Base-by-base conservation (phyloP, 192 early-diverging fungal genomes). In the Kappamyces sp. region DNA sequence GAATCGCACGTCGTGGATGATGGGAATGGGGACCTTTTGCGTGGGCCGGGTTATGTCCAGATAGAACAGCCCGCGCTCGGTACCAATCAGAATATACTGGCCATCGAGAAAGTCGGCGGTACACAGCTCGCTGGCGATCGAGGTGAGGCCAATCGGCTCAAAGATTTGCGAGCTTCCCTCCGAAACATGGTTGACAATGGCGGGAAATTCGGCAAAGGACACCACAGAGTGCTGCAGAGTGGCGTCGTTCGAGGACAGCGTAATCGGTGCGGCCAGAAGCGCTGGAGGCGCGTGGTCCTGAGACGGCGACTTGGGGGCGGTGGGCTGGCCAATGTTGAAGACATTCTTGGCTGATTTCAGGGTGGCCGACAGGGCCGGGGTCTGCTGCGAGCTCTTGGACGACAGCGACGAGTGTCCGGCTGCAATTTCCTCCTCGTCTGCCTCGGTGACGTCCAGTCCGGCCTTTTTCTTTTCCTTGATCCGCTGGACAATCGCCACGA, bases 1-100 rank as follows among this genome's bases (percentile, higher is more conserved):
- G 71, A 84, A 84, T n/a, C 78, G 67, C 15, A 71, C 75, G 49
- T 79, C 72, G 40, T 71, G 66, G 37, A 84, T 77, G 12, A 82
- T 51, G 5, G 72, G 70, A 8, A 84, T 62, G 7, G 68, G 65
- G 41, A 74, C 66, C 49, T 76, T 68, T 33, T 64, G 40, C 9
- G 54, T 64, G 10, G 67, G 60, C 15, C 49, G 66, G 34, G 50
- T 51, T 3, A 74, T 48, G 63, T 84, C 80, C 38, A 80, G 65
- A 62, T 77, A 81, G 55, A 65, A 82, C 13, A 84, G 66, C 2
- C 78, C 81, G 5, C 61, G 57, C 40, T 83, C 80, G 15, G 72
- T 67, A 33, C 76, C 83, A 39, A 84, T 40, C 38, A 84, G 70
- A 15, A 78, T 57, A 53, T 74, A 82, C 3, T 51, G 81, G 4